phyloP scores from a whole-genome alignment of 2,329 filamentous ascomycete genomes.

The Cladophialophora bantiana region DNA sequence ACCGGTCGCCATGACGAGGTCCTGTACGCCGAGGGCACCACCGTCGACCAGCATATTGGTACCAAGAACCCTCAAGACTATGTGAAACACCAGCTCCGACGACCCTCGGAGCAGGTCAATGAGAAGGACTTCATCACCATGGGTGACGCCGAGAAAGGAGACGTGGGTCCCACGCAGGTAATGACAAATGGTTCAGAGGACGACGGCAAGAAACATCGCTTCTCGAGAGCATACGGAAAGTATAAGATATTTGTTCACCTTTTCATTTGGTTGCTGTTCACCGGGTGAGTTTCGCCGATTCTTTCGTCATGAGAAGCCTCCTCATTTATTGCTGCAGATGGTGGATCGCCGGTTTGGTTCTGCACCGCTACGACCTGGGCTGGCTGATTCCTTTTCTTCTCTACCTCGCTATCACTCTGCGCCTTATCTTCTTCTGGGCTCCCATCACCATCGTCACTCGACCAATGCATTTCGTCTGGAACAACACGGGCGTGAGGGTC shows the following conservation, averaged over 20 bases:
- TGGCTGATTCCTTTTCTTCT: slow-evolving; percentile 87
- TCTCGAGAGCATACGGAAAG: slow-evolving; percentile 53
- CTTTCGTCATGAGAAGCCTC: background rate
- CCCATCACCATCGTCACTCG: slow-evolving; percentile 70
- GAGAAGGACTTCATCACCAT: slow-evolving; percentile 39
- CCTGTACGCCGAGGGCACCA: slow-evolving; percentile 56
- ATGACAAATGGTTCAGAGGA: slow-evolving; percentile 44
- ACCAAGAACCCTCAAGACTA: slow-evolving; percentile 51
- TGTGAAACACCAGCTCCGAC: slow-evolving; percentile 46
- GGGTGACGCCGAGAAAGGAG: slow-evolving; percentile 53
- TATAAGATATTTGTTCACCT: slow-evolving; percentile 58
- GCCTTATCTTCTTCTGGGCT: slow-evolving; percentile 76
- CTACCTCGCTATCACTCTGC: slow-evolving; percentile 76
- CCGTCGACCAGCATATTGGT: slow-evolving; percentile 49
- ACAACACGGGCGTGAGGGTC: slow-evolving; percentile 65
- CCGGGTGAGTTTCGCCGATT: slow-evolving; percentile 27
- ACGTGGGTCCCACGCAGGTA: slow-evolving; percentile 42
- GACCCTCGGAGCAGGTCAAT: slow-evolving; percentile 33
- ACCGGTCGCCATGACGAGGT: slow-evolving; percentile 53
- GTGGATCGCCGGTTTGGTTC: slow-evolving; percentile 78
- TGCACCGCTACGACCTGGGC: slow-evolving; percentile 77
- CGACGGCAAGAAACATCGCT: slow-evolving; percentile 45
- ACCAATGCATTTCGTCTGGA: slow-evolving; percentile 73
- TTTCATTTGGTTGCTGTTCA: slow-evolving; percentile 40
- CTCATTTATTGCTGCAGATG: slow-evolving; percentile 51